Evolutionary conservation across 495 filamentous ascomycete genomes (phyloP), one percentile per base, ranked within the genome.

Genomic region (Aspergillus panamensis): DNA sequence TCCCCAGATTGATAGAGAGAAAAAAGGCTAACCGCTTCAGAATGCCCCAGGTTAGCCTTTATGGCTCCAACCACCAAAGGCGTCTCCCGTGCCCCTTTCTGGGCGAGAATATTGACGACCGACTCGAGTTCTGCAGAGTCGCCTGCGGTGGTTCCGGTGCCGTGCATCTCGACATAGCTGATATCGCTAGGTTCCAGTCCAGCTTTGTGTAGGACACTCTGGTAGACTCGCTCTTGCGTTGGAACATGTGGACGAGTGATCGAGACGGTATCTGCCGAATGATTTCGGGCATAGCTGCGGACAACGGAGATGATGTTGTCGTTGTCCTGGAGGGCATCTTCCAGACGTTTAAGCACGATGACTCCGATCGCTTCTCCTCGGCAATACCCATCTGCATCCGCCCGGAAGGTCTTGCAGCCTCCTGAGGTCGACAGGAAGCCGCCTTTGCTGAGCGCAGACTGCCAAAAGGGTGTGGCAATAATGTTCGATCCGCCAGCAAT

Each of bases 241-340:
- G 35, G 35, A 10, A 39, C 35, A 39, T 39, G 35, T 3, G 35
- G 35, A 10, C 35, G 2, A 10, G 35, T 39, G 14, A 39, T 39
- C 6, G 10, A 13, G 3, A 39, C 35, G 3, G 35, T 39, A 10
- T 39, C 35, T 3, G 35, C 35, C 10, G 10, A 13, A n/a, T 39
- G 35, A 39, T 39, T 39, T 8, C 35, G 0, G 3, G 35, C 35
- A 51, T 51, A 51, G 9, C 48, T 19, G 17, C 39, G 45, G 14
- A 56, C 49, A 10, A 56, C 44, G 4, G 44, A 44, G 16, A 56
- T 32, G 17, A 56, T 33, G 30, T 56, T 56, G 19, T 56, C 53
- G 6, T 56, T 56, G 32, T 39, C 45, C 0, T 25, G 32, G 20
- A 49, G 4, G 8, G 53, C 53, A 12, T 56, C 53, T 9, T 37